Conservation (phyloP, 306 rosid genomes). For the Casuarina cunninghamiana region DNA sequence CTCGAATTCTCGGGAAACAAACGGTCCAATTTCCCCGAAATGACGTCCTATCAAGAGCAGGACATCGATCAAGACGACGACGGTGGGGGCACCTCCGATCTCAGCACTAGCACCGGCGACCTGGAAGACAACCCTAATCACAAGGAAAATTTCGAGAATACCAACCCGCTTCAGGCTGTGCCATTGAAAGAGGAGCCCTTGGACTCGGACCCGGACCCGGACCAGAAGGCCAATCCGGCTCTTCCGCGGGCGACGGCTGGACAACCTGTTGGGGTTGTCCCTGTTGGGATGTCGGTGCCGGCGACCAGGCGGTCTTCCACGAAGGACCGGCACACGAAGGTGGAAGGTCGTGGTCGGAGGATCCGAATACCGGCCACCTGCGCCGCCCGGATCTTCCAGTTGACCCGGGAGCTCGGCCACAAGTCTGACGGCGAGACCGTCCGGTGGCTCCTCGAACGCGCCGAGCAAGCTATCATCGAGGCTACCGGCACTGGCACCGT, state of each 20-base stretch:
- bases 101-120: constrained; percentile 40
- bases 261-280: constrained; percentile 29
- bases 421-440: constrained; percentile 56
- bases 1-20: constrained; percentile 3
- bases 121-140: constrained; percentile 8
- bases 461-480: constrained; percentile 47
- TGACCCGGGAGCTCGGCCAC: constrained; percentile 48
- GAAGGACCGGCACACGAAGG: constrained; percentile 55
- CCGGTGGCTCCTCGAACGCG: constrained; percentile 52
- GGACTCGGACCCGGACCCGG: constrained; percentile 34
- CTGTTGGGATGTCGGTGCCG: constrained; percentile 29
- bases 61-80: constrained; percentile 36
- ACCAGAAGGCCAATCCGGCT: not conserved
- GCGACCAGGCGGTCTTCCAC: constrained; percentile 34
- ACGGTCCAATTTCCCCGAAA: constrained; percentile 7
- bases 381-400: constrained; percentile 53
- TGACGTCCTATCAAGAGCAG: constrained; percentile 33
- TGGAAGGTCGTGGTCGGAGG: constrained; percentile 53
- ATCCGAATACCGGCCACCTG: constrained; percentile 56
- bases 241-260: not conserved
- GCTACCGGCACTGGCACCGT: constrained; percentile 54
- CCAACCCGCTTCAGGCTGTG: constrained; percentile 14
- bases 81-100: constrained; percentile 41
- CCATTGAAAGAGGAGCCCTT: constrained; percentile 40
- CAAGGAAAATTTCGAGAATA: not conserved